Base-by-base conservation (phyloP, 371 early-diverging fungal genomes). In the Fennellomyces sp. region DNA sequence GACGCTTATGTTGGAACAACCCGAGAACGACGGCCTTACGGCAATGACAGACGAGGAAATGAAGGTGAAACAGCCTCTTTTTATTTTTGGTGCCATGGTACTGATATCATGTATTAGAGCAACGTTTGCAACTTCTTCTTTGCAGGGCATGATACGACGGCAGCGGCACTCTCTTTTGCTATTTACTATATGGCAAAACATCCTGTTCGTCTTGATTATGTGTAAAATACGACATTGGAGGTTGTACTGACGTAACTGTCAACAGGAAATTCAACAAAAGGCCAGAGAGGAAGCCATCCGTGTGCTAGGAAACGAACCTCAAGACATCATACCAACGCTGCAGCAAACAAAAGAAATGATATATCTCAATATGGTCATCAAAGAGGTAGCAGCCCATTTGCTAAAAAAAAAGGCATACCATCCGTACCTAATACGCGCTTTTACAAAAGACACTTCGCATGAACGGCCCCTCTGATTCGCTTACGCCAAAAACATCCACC, bases 71-170 rank as follows among this genome's bases (percentile, higher is more conserved):
- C 19, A 11, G n/a, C 52, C n/a, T n/a, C n/a, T n/a, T n/a, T n/a
- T n/a, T n/a, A n/a, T n/a, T n/a, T n/a, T n/a, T n/a, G 63, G 48
- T 48, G 75, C 12, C 75, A 81, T 5, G 30, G 25, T 35, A 45
- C 49, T 19, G 27, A 23, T 1, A 17, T 28, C 21, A 36, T 19
- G 15, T 72, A 28, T 5, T 54, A 79, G 83, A 57, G 85, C 78
- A 41, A 79, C 77, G 28, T 72, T 74, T 19, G 68, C 79, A 28
- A 52, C 38, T 76, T 76, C 41, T 73, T 81, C 60, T 56, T 79
- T 41, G 80, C 47, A 39, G 75, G 80, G 5, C 82, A 80, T 49
- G 78, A 84, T 17, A 84, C 83, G 0, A 79, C 81, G 1, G 68
- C 83, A 23, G 25, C 19, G n/a, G 56, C 70, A 15, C 53, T 74